phyloP scores from a whole-genome alignment of 2,329 filamentous ascomycete genomes.

The Trichoderma atroviride region DNA sequence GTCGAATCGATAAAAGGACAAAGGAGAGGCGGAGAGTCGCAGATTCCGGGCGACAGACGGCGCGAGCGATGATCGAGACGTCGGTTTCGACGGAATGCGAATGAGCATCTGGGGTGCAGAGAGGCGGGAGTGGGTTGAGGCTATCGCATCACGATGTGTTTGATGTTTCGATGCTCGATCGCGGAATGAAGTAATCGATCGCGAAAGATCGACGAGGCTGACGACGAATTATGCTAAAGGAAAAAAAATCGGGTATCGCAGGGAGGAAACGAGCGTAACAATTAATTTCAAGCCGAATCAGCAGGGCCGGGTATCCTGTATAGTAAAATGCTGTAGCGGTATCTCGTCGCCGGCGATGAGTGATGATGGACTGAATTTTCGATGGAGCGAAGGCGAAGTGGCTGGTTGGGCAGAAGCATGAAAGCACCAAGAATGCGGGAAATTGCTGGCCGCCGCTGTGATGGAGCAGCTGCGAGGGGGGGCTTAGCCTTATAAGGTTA shows the following conservation, averaged over 20 bases:
- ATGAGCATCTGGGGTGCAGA: slow-evolving; percentile 36
- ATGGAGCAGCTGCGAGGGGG: slow-evolving; percentile 31
- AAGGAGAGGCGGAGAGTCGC: slow-evolving; percentile 7
- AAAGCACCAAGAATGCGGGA: slow-evolving; percentile 38
- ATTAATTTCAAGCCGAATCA: slow-evolving; percentile 14
- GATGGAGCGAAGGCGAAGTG: slow-evolving; percentile 20
- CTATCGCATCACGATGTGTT: slow-evolving; percentile 32
- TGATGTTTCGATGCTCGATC: slow-evolving; percentile 26
- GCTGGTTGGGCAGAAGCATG: slow-evolving; percentile 16
- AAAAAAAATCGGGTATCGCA: slow-evolving; percentile 3
- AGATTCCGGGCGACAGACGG: slow-evolving; percentile 21
- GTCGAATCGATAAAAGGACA: slow-evolving; percentile 4
- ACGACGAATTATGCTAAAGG: neutral
- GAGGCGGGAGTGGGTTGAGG: slow-evolving; percentile 30
- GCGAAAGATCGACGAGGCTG: slow-evolving; percentile 9
- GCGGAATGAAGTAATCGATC: slow-evolving; percentile 10
- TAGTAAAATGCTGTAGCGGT: slow-evolving; percentile 16
- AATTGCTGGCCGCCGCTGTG: slow-evolving; percentile 42
- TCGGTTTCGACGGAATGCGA: slow-evolving; percentile 28
- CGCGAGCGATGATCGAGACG: slow-evolving; percentile 11
- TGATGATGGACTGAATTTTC: slow-evolving; percentile 9
- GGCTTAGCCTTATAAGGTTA: slow-evolving; percentile 30
- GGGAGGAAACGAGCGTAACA: slow-evolving; percentile 25
- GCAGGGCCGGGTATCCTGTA: neutral
- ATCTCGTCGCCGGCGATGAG: slow-evolving; percentile 29